These are phyloP conservation scores for Telfairia occidentalis DNA, from an alignment of 331 rosid species.

Conservation along the genomic window DNA sequence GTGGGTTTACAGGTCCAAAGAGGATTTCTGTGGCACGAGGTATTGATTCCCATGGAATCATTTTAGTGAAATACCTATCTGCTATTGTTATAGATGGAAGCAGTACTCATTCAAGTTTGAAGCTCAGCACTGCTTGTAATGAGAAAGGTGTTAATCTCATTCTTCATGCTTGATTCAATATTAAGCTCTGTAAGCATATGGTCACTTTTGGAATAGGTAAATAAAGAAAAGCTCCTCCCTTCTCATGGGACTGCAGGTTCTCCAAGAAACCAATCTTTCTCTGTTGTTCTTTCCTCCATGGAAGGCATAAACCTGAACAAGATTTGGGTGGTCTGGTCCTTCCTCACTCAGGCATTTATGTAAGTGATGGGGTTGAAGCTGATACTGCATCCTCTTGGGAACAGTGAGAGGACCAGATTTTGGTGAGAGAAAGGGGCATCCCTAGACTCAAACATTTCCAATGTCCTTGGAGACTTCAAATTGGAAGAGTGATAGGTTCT, in stretches of 20 bases:
- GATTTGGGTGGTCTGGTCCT: neutral
- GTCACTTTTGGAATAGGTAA: neutral
- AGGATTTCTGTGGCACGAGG: neutral
- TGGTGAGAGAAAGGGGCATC: too few species aligned
- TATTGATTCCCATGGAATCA: neutral
- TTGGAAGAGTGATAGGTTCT: slow-evolving; percentile 1
- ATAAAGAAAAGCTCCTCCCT: neutral
- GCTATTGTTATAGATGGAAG: neutral
- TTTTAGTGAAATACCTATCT: neutral
- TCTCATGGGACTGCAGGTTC: neutral
- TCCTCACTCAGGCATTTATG: too few species aligned
- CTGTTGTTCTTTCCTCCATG: neutral
- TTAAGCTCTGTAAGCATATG: neutral
- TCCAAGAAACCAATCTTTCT: neutral
- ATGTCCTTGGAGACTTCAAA: neutral
- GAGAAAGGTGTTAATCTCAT: slow-evolving; percentile 1
- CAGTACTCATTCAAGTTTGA: neutral
- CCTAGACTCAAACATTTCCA: too few species aligned
- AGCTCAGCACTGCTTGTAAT: neutral
- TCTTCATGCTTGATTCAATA: neutral
- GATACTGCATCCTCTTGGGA: too few species aligned
- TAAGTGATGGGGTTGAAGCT: too few species aligned
- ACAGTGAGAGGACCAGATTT: too few species aligned
- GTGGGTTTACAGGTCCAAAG: neutral
- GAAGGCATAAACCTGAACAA: neutral